A percentile compares a stretch with the other conserved stretches of the same genome.
Evolutionary conservation across 2,329 filamentous ascomycete genomes (phyloP).

Genomic region (Trematosphaeria pertusa): DNA sequence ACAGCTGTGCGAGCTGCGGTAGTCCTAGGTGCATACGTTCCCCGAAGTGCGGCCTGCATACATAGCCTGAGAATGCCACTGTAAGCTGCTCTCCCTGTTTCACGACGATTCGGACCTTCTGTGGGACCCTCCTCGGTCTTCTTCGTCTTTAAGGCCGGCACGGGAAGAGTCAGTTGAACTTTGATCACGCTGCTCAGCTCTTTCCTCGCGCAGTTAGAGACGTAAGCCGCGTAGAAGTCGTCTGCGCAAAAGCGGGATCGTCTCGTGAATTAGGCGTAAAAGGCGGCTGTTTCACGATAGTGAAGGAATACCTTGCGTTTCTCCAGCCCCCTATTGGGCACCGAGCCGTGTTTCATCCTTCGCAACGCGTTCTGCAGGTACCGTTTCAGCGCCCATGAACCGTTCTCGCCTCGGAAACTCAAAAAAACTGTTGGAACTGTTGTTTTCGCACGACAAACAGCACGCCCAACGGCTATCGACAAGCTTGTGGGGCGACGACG

Average conservation of each 20-base stretch:
- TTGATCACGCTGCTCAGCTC: no score
- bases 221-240: no score
- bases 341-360: slow-evolving; percentile 34
- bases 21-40: no score
- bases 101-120: slow-evolving; percentile 1
- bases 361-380: slow-evolving; percentile 41
- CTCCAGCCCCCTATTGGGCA: slow-evolving; percentile 16
- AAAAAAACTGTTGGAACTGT: not conserved
- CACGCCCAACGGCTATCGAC: slow-evolving; percentile 7
- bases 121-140: not conserved
- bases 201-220: no score
- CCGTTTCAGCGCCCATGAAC: slow-evolving; percentile 33
- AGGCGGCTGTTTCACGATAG: slow-evolving; percentile 29
- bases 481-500: slow-evolving; percentile 14
- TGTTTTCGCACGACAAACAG: slow-evolving; percentile 7
- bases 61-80: not conserved
- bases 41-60: no score
- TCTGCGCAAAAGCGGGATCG: no score
- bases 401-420: slow-evolving; percentile 5
- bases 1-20: slow-evolving; percentile 1
- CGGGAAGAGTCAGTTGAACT: no score
- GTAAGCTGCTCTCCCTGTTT: slow-evolving; percentile 8
- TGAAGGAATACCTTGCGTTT: slow-evolving; percentile 17
- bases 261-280: no score
- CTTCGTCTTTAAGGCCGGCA: no score